Evolutionary conservation across 768 basidiomycete species (phyloP), one percentile per base, ranked within the genome.

Genomic region (Leucogyrophana mollusca): DNA sequence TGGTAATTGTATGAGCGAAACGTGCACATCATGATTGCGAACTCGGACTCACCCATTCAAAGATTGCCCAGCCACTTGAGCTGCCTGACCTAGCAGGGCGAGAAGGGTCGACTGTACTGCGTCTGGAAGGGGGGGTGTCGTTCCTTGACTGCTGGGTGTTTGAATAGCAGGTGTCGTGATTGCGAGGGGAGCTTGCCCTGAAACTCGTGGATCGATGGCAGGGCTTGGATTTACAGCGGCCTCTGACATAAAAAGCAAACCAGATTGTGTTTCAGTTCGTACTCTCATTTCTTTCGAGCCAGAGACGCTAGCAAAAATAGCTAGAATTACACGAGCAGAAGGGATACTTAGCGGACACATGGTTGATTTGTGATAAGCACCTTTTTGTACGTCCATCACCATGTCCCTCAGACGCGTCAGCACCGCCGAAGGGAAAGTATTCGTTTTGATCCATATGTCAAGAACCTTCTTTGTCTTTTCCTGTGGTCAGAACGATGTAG

Each of bases 401-500:
- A 85, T 71, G 65, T 82, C 79, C 68, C 76, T 72, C 65, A 96
- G 74, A 56, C 83, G 85, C 51, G 82, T 72, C 60, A 94, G 71
- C 62, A 89, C 81, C 56, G 77, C 63, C 58, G 83, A 63, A 47
- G 93, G 86, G 72, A 99, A 99, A 40, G 95, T 95, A 68, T 76
- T 81, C 48, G 83, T 81, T 68, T 94, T 95, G 59, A 77, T 79
- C 95, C 95, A 99, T 60, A 99, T 97, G 71, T 97, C 96, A 68
- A 95, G 82, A 60, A 99, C 84, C 70, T 98, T 98, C 76, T 87
- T 87, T 37, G 90, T 79, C 73, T 99, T 99, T 75, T 96, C 95
- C 94, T 97, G 76, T 68, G 63, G 49, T 62, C 51, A 53, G 51
- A 69, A 57, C 60, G 60, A 59, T 54, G 60, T 66, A 67, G 57